Conservation (phyloP, 495 filamentous ascomycete species). For the Amorphotheca resinae region DNA sequence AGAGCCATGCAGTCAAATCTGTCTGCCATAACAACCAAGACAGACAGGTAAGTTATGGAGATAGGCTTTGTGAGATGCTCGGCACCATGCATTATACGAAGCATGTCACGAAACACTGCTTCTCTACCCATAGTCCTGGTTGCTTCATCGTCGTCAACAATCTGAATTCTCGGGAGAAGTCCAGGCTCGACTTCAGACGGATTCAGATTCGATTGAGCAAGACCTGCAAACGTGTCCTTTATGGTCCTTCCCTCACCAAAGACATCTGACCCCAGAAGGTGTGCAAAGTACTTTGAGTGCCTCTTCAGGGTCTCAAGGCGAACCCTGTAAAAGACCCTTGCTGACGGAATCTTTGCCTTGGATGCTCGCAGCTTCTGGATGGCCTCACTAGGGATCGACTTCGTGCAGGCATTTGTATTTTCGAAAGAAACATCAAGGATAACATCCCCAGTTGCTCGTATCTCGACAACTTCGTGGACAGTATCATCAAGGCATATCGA, state of each 20-base stretch:
- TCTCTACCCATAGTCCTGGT: conserved; percentile 37
- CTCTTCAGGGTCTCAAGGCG: conserved; percentile 25
- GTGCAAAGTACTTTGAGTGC: conserved; percentile 47
- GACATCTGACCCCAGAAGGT: conserved; percentile 33
- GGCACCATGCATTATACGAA: conserved; percentile 42
- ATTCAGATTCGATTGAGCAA: conserved; percentile 28
- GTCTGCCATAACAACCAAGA: conserved; percentile 55
- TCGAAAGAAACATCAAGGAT: conserved; percentile 42
- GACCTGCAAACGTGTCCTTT: conserved; percentile 26
- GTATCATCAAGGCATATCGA: conserved; percentile 7
- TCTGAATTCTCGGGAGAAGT: conserved; percentile 40
- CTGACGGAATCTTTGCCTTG: conserved; percentile 13
- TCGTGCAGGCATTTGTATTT: conserved; percentile 21
- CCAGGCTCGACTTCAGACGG: conserved; percentile 32
- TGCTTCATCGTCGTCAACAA: conserved; percentile 47
- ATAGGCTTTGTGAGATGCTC: conserved; percentile 13
- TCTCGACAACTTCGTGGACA: conserved; percentile 22
- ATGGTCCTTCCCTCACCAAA: conserved; percentile 41
- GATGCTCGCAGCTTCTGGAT: conserved; percentile 14
- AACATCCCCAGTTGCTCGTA: conserved; percentile 41
- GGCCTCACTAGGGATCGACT: conserved; percentile 16
- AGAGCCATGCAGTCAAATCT: conserved; percentile 42
- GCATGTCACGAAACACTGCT: conserved; percentile 40
- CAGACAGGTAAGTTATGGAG: conserved; percentile 41
- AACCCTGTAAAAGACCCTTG: conserved; percentile 26